Percentiles rank a stretch among this genome's conserved stretches.
Conservation (phyloP, 169 alveolate genomes). For the Sarcocystis neurona region DNA sequence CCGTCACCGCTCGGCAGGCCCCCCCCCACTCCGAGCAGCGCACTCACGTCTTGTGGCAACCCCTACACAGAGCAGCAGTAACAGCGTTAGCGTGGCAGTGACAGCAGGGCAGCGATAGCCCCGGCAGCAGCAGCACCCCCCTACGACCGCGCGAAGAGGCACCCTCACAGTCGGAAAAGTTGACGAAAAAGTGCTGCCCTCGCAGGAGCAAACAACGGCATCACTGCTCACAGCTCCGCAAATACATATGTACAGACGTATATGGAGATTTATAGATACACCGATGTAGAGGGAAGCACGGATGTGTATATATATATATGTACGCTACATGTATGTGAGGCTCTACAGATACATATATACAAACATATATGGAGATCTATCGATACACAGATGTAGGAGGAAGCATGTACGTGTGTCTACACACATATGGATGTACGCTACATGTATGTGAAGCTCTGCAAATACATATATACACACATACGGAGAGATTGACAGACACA, state of each 20-base stretch:
- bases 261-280: neutral
- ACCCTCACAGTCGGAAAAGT: neutral
- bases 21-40: neutral
- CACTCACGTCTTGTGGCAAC: constrained; percentile 6
- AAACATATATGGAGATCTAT: neutral
- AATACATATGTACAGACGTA: neutral
- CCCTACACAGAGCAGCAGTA: neutral
- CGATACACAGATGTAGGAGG: neutral
- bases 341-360: too few relatives aligned
- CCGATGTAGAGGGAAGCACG: too few relatives aligned
- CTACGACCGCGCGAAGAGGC: neutral
- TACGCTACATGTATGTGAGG: neutral
- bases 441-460: neutral
- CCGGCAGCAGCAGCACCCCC: neutral
- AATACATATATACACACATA: constrained; percentile 4
- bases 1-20: neutral
- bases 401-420: too few relatives aligned
- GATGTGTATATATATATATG: neutral
- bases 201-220: neutral
- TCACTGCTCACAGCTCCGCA: too few relatives aligned
- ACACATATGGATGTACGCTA: neutral
- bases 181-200: neutral
- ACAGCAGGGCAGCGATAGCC: neutral
- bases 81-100: neutral
- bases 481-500: neutral